Base-by-base conservation (phyloP, 1,284 basidiomycete species). In the Hymenochaete sp. region DNA sequence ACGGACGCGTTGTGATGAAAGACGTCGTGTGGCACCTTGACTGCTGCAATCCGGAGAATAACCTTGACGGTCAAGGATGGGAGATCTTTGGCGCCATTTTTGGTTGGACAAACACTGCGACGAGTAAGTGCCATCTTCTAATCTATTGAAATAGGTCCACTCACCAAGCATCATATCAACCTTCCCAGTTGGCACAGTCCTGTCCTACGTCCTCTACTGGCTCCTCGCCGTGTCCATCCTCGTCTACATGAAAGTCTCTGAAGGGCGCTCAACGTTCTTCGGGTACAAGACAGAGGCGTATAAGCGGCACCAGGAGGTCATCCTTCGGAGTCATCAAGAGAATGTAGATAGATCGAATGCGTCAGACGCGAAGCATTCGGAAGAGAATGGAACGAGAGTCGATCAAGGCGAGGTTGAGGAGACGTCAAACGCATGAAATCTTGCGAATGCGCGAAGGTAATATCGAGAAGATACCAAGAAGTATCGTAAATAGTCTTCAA, bases 21-120 rank as follows among this genome's bases (percentile, higher is more conserved):
- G n/a, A n/a, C 10, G 88, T 76, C 57, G 85, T 95, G 4, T 93
- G 89, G 90, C 83, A 91, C 60, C 68, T 93, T 42, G 65, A 85
- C 49, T 93, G 88, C 65, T 92, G 90, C 60, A 80, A 77, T 62
- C 78, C 88, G 0, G 73, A 81, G 44, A 67, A 68, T 57, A 75
- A 75, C 51, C 57, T 66, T 51, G 72, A 67, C 55, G 68, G 63
- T 38, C 62, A 71, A 54, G 77, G 81, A 6, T 90, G 85, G 85
- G 66, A 70, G n/a, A 72, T 90, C 53, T 88, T 90, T 61, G 67
- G 68, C 38, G 79, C 79, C 24, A 68, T 87, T 53, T 72, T 89
- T 55, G 85, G 85, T 1, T 88, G 84, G 85, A 73, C 74, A 45
- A 86, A 87, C 57, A 78, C 64, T 46, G 84, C 75, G 5, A 75